Conservation (phyloP, 176 grass and related monocot species). For the Carex littledalei region DNA sequence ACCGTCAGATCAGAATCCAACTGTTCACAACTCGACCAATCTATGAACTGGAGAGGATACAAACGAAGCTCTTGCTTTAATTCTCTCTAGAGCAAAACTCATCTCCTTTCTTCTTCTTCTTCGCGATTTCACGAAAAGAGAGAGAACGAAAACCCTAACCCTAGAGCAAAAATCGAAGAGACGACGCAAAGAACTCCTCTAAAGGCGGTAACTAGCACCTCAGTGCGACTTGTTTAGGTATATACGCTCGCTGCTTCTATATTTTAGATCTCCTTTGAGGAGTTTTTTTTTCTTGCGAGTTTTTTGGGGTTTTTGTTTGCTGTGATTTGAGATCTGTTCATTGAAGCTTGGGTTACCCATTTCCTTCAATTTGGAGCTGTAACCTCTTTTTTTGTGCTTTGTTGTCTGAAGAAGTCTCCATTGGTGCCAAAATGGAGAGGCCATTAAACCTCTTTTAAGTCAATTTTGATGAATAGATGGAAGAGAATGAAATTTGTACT, state of each 20-base stretch:
- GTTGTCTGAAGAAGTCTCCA: not conserved
- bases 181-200: not conserved
- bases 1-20: conserved; percentile 3
- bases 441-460: not conserved
- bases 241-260: not conserved
- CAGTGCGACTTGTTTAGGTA: not conserved
- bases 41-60: not conserved
- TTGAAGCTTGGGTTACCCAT: not conserved
- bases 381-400: not conserved
- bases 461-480: not conserved
- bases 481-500: not conserved
- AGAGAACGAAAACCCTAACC: conserved; percentile 10
- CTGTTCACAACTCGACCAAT: not conserved
- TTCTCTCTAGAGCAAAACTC: not conserved
- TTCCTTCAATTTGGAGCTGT: not conserved
- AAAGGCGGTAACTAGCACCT: not conserved
- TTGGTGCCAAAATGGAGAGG: not conserved
- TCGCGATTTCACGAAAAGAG: conserved; percentile 10
- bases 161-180: not conserved
- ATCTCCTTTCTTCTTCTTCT: not conserved
- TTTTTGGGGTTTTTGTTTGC: not conserved
- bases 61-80: not conserved
- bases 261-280: not conserved
- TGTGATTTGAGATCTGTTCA: not conserved
- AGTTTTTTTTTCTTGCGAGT: not conserved